phyloP scores from a whole-genome alignment of 169 alveolate species.

The Plasmodium inui region DNA sequence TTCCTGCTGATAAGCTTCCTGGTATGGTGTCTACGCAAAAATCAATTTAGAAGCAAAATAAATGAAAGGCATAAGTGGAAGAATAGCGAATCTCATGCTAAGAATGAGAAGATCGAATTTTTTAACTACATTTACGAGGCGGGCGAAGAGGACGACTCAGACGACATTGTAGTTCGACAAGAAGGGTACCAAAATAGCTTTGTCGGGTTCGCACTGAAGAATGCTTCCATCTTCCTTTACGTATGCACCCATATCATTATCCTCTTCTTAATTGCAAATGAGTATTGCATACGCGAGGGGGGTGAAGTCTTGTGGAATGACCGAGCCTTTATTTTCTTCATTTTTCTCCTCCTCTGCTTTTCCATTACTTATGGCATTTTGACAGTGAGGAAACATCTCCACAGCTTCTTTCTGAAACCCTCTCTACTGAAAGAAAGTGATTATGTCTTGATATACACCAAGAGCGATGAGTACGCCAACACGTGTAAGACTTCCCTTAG shows the following conservation, averaged over 20 bases:
- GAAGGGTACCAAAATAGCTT: slow-evolving; percentile 52
- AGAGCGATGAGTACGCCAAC: slow-evolving; percentile 35
- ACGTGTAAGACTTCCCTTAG: not conserved
- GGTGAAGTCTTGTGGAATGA: slow-evolving; percentile 81
- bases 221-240: slow-evolving; percentile 30
- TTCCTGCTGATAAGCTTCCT: slow-evolving; percentile 29
- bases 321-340: slow-evolving; percentile 77
- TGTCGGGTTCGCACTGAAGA: slow-evolving; percentile 28
- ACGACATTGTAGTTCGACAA: slow-evolving; percentile 54
- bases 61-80: slow-evolving; percentile 36
- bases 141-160: not conserved
- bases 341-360: slow-evolving; percentile 51
- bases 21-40: slow-evolving; percentile 34
- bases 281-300: slow-evolving; percentile 81
- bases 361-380: slow-evolving; percentile 57
- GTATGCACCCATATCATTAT: slow-evolving; percentile 77
- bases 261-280: slow-evolving; percentile 78
- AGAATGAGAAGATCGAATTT: slow-evolving; percentile 41
- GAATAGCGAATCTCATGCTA: not conserved
- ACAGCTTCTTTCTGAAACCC: slow-evolving; percentile 56
- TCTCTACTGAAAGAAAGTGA: slow-evolving; percentile 52
- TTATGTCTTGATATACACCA: slow-evolving; percentile 56
- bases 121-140: slow-evolving; percentile 53
- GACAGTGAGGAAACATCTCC: slow-evolving; percentile 50
- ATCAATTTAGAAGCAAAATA: not conserved